Conservation (phyloP, 1,284 basidiomycete genomes). For the Cutaneotrichosporon curvatum region DNA sequence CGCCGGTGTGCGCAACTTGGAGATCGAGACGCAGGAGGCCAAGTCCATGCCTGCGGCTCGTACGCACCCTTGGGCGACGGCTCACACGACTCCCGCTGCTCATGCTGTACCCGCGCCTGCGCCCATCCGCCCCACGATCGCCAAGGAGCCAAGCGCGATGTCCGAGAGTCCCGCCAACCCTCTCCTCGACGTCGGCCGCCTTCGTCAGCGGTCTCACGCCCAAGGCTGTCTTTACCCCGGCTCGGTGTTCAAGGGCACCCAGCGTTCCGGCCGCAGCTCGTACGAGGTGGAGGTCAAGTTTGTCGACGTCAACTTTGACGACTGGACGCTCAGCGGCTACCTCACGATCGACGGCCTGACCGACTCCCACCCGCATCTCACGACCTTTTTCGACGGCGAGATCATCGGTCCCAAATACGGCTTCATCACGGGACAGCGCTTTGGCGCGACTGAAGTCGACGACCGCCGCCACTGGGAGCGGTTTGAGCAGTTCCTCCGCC, state of each 20-base stretch:
- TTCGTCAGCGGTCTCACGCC: slow-evolving; percentile 63
- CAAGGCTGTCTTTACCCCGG: slow-evolving; percentile 77
- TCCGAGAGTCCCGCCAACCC: slow-evolving; percentile 50
- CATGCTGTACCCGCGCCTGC: not conserved
- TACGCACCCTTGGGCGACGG: slow-evolving; percentile 28
- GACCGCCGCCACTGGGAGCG: slow-evolving; percentile 86
- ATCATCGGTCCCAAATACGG: slow-evolving; percentile 79
- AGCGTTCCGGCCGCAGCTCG: slow-evolving; percentile 73
- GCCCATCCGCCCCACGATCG: not conserved
- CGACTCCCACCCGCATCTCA: slow-evolving; percentile 81
- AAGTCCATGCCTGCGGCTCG: slow-evolving; percentile 28
- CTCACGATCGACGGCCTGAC: slow-evolving; percentile 81
- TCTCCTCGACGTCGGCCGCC: slow-evolving; percentile 62
- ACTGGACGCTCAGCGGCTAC: slow-evolving; percentile 76
- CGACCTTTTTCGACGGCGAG: slow-evolving; percentile 89
- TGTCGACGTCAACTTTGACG: slow-evolving; percentile 70
- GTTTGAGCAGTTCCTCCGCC: slow-evolving; percentile 79
- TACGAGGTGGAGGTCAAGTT: slow-evolving; percentile 79
- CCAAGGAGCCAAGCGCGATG: not conserved
- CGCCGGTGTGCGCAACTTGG: not conserved
- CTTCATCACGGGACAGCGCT: slow-evolving; percentile 68
- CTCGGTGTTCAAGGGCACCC: slow-evolving; percentile 66
- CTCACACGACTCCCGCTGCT: not conserved
- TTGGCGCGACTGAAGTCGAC: slow-evolving; percentile 77
- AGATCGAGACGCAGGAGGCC: slow-evolving; percentile 6